These are phyloP conservation scores for Emiliania huxleyi DNA, from an alignment of 78 protist species.

Conservation along the genomic window DNA sequence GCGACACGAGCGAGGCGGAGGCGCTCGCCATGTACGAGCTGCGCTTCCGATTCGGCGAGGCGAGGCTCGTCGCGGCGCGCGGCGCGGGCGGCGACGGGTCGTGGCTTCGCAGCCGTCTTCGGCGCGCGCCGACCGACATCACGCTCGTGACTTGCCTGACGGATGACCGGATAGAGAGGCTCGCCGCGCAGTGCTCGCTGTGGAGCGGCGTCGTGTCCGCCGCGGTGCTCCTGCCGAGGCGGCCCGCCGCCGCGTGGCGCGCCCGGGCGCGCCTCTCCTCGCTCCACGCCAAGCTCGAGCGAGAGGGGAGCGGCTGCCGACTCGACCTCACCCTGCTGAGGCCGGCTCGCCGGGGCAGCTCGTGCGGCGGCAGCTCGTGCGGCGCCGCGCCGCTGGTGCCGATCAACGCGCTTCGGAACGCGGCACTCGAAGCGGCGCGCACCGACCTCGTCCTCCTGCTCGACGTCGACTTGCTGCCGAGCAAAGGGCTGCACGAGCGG, in stretches of 20 bases:
- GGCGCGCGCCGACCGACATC: not conserved
- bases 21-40: not conserved
- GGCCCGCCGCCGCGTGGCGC: not conserved
- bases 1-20: not conserved
- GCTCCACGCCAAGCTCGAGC: not conserved
- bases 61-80: not conserved
- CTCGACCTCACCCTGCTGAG: not conserved
- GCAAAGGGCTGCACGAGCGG: not conserved
- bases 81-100: not conserved
- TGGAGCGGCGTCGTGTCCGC: not conserved
- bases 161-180: not conserved
- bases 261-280: not conserved
- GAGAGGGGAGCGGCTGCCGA: not conserved
- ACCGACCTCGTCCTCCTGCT: slow-evolving; percentile 27
- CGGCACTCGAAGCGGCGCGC: slow-evolving; percentile 10
- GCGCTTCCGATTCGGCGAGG: not conserved
- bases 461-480: slow-evolving; percentile 46
- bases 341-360: not conserved
- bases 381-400: not conserved
- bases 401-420: slow-evolving; percentile 42
- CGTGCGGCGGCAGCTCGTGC: not conserved
- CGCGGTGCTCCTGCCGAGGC: not conserved
- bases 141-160: not conserved
- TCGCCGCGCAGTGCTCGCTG: not conserved
- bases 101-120: not conserved